Evolutionary conservation across 805 yeast genomes (phyloP), one percentile per base, ranked within the genome.

Genomic region (Grigorovia transvaalensis): DNA sequence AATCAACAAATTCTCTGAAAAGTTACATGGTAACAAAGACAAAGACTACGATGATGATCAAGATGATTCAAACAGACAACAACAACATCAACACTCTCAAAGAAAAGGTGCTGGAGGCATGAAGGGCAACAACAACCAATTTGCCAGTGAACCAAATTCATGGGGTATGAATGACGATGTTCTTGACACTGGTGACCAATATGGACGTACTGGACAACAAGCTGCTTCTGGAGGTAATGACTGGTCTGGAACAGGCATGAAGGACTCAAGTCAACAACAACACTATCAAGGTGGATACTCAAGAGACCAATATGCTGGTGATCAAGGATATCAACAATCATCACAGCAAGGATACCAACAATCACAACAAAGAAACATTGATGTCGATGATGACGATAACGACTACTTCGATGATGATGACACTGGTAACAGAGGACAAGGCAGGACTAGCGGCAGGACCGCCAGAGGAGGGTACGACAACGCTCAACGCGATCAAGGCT

Each of bases 1-100:
- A 54, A 46, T 66, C 41, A 65, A 65, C 57, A 66, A 65, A 48
- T 54, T 66, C 19, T 52, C 65, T 29, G 70, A 65, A 44, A 65
- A 66, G 46, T 50, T 65, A 45, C 60, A 63, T 45, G 62, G 64
- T 23, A 49, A 53, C 43, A 42, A 48, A 29, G 51, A 50, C 23
- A 50, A 51, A 29, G 53, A 50, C 46, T 47, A 50, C 17, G 42
- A 38, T 38, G 17, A 38, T 38, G 42, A 38, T 13, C 4, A 7
- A 3, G 42, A 38, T 38, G n/a, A 38, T 15, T 13, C 15, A 15
- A 13, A n/a, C 42, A n/a, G 42, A 23, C 46, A 49, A 29, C 56
- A 49, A 47, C 49, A 33, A 17, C 27, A 23, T 5, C 38, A 13
- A 33, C 38, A 33, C 9, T 23, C 27, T 6, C 27, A 23, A 23